Base-by-base conservation (phyloP, 768 basidiomycete species). In the Leccinum olivaceopallidum region DNA sequence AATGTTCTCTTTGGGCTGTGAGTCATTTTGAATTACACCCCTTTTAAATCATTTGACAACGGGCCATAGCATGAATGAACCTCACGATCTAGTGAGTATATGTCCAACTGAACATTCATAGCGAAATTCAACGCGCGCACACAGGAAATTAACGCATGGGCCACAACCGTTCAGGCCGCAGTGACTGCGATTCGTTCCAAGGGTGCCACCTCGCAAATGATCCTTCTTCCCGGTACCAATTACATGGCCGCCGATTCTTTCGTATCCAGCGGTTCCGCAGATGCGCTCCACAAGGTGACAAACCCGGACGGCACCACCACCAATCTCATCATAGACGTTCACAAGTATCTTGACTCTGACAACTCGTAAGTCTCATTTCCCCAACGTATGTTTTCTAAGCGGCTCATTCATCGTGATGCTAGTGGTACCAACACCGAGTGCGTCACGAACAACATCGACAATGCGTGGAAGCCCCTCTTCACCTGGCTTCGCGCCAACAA, bases 301-400 rank as follows among this genome's bases (percentile, higher is more conserved):
- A 83, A 83, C 63, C 78, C 76, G 32, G 81, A 83, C 61, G 80
- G 81, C 6, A 76, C 71, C 22, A 75, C 58, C 14, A 78, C 71
- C 24, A 76, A 77, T 65, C 77, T 86, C 47, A 72, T 87, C 60
- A 80, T 87, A 65, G 86, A 87, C 64, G 84, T 85, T 3, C 85
- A 87, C 77, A 82, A 84, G 67, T 86, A 86, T 72, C 79, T 84
- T 53, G 85, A 87, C 69, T 73, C 65, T 16, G 83, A 85, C 64
- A 81, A 79, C 67, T 82, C 78, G 58, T 80, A 67, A 71, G 78
- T 59, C 26, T 59, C 36, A 68, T 67, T 53, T 20, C 24, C 3
- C 2, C 53, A 36, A 55, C 24, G 12, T 5, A 4, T 8, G 39
- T 26, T 52, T 32, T 1, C 2, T 18, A n/a, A 6, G 22, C 22